These are phyloP conservation scores for Tolypocladium nubicola DNA, from an alignment of 2,329 filamentous ascomycete genomes.

Conservation along the genomic window DNA sequence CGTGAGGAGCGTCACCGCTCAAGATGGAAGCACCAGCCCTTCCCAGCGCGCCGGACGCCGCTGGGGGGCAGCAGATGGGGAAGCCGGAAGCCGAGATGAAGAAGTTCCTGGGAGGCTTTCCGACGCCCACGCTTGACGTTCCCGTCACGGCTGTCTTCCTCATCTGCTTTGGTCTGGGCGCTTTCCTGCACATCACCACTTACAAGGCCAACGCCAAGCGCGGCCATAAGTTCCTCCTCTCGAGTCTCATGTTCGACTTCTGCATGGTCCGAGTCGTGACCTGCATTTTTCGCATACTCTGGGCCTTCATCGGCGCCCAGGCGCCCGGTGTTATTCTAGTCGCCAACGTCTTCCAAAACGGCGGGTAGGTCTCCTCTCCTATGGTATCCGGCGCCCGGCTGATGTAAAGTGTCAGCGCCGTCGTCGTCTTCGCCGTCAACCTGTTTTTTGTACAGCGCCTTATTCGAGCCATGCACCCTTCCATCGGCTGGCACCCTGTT, in stretches of 20 bases:
- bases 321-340: constrained; percentile 18
- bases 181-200: constrained; percentile 12
- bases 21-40: too few relatives aligned
- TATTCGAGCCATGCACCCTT: constrained; percentile 24
- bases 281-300: constrained; percentile 23
- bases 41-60: too few relatives aligned
- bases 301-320: constrained; percentile 14
- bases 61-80: too few relatives aligned
- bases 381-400: not conserved
- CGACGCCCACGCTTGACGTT: constrained; percentile 8
- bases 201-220: constrained; percentile 17
- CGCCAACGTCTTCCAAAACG: constrained; percentile 24
- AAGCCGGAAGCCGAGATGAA: too few relatives aligned
- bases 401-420: constrained; percentile 12
- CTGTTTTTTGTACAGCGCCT: constrained; percentile 28
- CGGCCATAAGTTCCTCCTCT: constrained; percentile 27
- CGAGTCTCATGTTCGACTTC: constrained; percentile 24
- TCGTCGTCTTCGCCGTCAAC: constrained; percentile 24
- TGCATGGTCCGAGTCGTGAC: constrained; percentile 22
- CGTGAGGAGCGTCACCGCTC: too few relatives aligned
- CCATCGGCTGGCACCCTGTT: constrained; percentile 20
- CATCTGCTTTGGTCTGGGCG: constrained; percentile 12
- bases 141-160: constrained; percentile 14
- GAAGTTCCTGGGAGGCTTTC: constrained; percentile 3
- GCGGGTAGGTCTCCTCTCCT: constrained; percentile 13